Base-by-base conservation (phyloP, 331 rosid species). In the Dryas integrifolia region DNA sequence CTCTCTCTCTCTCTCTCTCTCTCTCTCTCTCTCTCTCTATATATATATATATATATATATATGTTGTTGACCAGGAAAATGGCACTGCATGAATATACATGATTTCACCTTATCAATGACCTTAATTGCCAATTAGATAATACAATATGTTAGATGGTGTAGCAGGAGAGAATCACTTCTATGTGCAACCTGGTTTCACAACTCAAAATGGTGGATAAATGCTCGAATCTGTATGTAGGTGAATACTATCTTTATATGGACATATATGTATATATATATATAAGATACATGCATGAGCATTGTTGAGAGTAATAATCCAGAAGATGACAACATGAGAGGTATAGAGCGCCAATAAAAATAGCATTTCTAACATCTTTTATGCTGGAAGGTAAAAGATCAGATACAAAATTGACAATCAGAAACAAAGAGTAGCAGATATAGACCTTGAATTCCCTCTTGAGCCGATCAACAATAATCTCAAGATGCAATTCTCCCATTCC, bases 401-500 rank as follows among this genome's bases (percentile, higher is more conserved):
- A 10, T 26, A 35, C 16, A 26, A 45, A 26, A 64, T 43, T 53
- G 67, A 45, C 58, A 71, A 47, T 44, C 9, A 12, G 55, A 44
- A 2, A 38, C 30, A 48, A 6, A 30, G 64, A 65, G 72, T 61
- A 38, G 65, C 18, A 59, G 62, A 73, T 67, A 59, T 66, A 62
- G 48, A 93, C 98, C 97, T 94, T 91, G 67, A 73, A 94, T 85
- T 94, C 98, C 77, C 98, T 94, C 85, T 94, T 94, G 65, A 94
- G 95, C 24, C 96, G 81, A 83, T 94, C 98, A 9, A 94, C 97
- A 77, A 91, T 94, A 73, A 94, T 94, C 83, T 94, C 98, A 57
- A 94, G 98, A 84, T 94, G 98, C 83, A 94, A 76, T 79, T 94
- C 98, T 67, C 98, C 98, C 98, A 94, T 94, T 74, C 98, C 98